Percentiles rank a stretch among this genome's conserved stretches.
Conservation (phyloP, 345 rosid species). For the Pelargonium nanum region DNA sequence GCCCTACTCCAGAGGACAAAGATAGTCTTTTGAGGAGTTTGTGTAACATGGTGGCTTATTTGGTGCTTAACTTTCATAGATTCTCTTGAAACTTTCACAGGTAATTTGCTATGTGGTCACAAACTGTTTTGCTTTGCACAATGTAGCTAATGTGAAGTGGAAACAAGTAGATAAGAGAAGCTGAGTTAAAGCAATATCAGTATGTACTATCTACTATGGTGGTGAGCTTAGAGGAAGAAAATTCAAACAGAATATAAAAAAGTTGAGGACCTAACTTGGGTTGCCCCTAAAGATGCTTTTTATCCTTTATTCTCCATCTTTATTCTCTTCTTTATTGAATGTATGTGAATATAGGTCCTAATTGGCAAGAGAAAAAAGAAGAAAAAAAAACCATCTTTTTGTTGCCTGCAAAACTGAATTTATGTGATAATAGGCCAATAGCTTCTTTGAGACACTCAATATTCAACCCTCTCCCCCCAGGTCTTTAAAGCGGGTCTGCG, state of each 20-base stretch:
- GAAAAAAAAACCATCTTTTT: no score
- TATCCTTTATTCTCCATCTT: conserved; percentile 3
- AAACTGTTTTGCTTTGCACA: background rate
- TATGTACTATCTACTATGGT: no score
- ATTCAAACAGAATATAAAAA: background rate
- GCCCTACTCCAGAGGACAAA: background rate
- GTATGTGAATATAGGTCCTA: no score
- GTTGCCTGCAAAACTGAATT: no score
- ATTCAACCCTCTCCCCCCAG: no score
- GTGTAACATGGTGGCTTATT: background rate
- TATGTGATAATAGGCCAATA: no score
- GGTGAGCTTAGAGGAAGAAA: background rate
- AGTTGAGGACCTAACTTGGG: background rate
- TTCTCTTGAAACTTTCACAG: conserved; percentile 4
- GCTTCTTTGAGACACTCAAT: no score
- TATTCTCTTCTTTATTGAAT: background rate
- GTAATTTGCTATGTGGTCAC: conserved; percentile 1
- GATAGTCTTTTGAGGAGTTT: background rate
- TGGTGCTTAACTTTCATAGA: conserved; percentile 11
- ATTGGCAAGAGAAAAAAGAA: no score
- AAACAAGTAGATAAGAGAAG: background rate
- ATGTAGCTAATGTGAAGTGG: background rate
- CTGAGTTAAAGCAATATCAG: background rate
- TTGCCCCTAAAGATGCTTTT: background rate
- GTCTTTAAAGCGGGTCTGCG: no score